Base-by-base conservation (phyloP, 202 grass and related monocot species). In the Bolboschoenoplectus hybrid region DNA sequence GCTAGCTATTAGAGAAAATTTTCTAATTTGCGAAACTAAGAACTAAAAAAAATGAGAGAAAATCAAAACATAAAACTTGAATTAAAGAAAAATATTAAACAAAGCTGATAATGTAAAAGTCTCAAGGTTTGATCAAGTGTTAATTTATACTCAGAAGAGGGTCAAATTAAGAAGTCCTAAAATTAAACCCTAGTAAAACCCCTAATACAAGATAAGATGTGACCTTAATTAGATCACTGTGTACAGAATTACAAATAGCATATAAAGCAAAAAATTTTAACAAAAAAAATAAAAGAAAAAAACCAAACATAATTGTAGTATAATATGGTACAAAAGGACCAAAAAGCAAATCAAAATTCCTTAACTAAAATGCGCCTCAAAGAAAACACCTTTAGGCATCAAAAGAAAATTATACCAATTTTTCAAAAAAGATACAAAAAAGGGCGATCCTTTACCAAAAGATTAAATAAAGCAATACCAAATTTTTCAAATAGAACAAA, bases 111-210 rank as follows among this genome's bases (percentile, higher is more conserved):
- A 77, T 56, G 74, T 11, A 84, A 56, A 49, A 51, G n/a, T 57
- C 14, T 84, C 12, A 6, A 20, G 34, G 44, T 34, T n/a, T 68
- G 63, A 16, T 84, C 26, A 19, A 66, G 64, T 67, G n/a, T 50
- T 77, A 60, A 60, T 11, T 8, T 41, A 57, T 80, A 17, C 32
- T 6, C 20, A 84, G 5, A 56, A 57, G n/a, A 57, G 34, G 13
- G 17, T 71, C 67, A 70, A 47, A 81, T 51, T 9, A 14, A 43
- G 6, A 67, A 14, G 17, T 66, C 19, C 61, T 56, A n/a, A 71
- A 70, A 70, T 43, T 84, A 84, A 84, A 84, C 82, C 82, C 82
- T 84, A 17, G 61, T 49, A 84, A 84, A 84, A 84, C 82, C 82
- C 82, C 17, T 40, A 36, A 26, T 49, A 81, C 17, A 72, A 3